These are phyloP conservation scores for Macrophomina phaseolina DNA, from an alignment of 2,329 filamentous ascomycete species.

Conservation along the genomic window DNA sequence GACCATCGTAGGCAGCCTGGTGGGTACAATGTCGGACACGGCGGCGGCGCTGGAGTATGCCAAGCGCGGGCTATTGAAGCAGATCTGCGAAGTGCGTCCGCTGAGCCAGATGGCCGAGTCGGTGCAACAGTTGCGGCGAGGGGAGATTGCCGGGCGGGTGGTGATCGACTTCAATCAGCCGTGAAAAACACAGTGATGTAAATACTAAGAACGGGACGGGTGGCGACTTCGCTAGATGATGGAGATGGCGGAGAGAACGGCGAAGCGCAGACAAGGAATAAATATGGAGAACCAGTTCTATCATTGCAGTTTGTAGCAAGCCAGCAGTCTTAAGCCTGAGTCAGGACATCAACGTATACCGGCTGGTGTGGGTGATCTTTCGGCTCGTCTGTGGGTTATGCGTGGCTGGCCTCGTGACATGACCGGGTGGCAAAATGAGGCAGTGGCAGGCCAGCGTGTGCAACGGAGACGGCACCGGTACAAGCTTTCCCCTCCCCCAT, in stretches of 20 bases:
- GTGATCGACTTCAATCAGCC: constrained; percentile 60
- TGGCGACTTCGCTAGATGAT: not conserved
- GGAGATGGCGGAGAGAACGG: too few relatives aligned
- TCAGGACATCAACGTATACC: too few relatives aligned
- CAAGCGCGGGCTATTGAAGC: constrained; percentile 55
- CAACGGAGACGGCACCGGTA: not conserved
- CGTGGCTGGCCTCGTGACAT: too few relatives aligned
- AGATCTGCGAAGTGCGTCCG: constrained; percentile 56
- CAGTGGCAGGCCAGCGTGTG: too few relatives aligned
- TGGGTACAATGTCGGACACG: constrained; percentile 56
- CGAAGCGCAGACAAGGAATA: too few relatives aligned
- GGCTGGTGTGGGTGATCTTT: too few relatives aligned
- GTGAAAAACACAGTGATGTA: constrained; percentile 20
- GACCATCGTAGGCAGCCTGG: constrained; percentile 46
- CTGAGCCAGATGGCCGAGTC: constrained; percentile 57
- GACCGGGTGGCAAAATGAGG: too few relatives aligned
- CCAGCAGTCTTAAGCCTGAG: too few relatives aligned
- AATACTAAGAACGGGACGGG: not conserved
- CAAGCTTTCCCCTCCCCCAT: not conserved
- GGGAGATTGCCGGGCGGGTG: constrained; percentile 59
- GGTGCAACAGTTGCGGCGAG: constrained; percentile 56
- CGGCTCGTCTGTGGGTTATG: too few relatives aligned
- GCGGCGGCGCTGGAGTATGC: constrained; percentile 57
- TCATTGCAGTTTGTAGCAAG: too few relatives aligned
- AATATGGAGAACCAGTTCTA: too few relatives aligned